Base-by-base conservation (phyloP, 225 moss, liverwort and hornwort species). In the Takakia lepidozioides region DNA sequence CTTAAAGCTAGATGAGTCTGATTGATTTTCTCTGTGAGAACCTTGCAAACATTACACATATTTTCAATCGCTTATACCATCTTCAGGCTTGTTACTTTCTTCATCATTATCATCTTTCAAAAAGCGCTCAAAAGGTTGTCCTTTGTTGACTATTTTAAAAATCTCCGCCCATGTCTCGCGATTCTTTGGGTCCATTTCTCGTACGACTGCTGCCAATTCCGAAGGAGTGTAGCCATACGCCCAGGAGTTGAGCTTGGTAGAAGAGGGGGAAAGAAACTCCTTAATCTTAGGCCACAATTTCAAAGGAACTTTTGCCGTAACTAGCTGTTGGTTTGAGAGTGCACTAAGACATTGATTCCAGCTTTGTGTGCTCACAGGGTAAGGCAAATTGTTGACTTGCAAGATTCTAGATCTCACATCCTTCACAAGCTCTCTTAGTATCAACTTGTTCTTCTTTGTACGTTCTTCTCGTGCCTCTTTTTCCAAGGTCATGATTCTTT, bases 361-460 rank as follows among this genome's bases (percentile, higher is more conserved):
- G 0, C 54, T 75, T 13, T 74, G 61, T 3, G 52, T 62, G 0
- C 46, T 52, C 0, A 41, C 22, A 0, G 62, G 65, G 0, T 0
- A 37, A 0, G 61, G 54, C 0, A 75, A 32, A 2, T 58, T 58
- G 7, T 70, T 75, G 19, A 54, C 61, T 15, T 70, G 65, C 0
- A 70, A 27, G 11, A 70, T 65, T 14, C 1, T 15, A 0, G 22
- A 28, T 0, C 58, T 13, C 0, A 50, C 62, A 10, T 66, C 61
- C 17, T 75, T 70, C 5, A 70, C 62, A 0, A 75, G 65, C 29
- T 75, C 75, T 0, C 58, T 16, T 0, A 75, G 7, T 0, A 70
- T 22, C 0, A 66, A 25, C 36, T 75, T 75, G 32, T 66, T 62
- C 10, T 43, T 49, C 42, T 34, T 58, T 0, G 15, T 25, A 28